These are phyloP conservation scores for Vigna hirtella DNA, from an alignment of 306 rosid genomes.

Conservation along the genomic window DNA sequence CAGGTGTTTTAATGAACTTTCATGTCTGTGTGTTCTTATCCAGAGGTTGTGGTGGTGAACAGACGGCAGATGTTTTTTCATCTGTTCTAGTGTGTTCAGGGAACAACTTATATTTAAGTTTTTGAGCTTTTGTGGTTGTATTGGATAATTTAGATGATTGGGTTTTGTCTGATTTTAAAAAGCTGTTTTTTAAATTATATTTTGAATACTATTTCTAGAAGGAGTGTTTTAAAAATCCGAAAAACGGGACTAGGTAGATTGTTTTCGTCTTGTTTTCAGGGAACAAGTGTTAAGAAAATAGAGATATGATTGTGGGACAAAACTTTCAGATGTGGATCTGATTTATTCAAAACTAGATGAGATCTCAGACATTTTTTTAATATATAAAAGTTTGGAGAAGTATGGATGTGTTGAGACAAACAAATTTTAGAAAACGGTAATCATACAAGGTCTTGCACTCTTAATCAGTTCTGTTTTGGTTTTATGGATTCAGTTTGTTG, in stretches of 20 bases:
- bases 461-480: slow-evolving; percentile 11
- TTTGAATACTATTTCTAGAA: too few species aligned
- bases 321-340: not conserved
- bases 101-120: too few species aligned
- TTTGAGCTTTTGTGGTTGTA: not conserved
- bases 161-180: not conserved
- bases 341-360: too few species aligned
- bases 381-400: too few species aligned
- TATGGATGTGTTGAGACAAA: not conserved
- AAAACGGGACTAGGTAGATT: too few species aligned
- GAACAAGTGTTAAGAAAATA: not conserved
- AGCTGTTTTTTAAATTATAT: too few species aligned
- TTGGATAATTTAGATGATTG: not conserved
- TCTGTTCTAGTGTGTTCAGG: not conserved
- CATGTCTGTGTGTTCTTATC: too few species aligned
- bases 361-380: too few species aligned
- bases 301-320: not conserved
- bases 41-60: not conserved
- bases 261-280: too few species aligned
- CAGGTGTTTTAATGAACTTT: too few species aligned
- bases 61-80: not conserved
- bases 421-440: slow-evolving; percentile 1
- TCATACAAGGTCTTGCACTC: not conserved
- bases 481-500: slow-evolving; percentile 13
- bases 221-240: too few species aligned